phyloP scores from a whole-genome alignment of 768 basidiomycete species.

The Rossbeevera mucosa region DNA sequence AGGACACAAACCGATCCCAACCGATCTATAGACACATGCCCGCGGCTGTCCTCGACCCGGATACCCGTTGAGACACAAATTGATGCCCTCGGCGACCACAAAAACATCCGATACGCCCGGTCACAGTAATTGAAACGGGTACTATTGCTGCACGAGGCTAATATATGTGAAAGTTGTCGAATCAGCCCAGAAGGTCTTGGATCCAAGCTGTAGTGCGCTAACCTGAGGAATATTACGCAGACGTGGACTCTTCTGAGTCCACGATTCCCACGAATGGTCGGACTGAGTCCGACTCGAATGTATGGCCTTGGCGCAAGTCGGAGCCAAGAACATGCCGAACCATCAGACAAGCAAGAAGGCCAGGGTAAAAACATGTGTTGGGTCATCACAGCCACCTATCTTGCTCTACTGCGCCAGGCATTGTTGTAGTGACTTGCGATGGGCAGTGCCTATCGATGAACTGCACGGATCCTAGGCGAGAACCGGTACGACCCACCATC shows the following conservation, averaged over 20 bases:
- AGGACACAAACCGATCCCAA: background rate
- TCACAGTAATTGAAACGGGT: background rate
- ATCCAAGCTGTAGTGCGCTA: no score
- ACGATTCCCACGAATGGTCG: no score
- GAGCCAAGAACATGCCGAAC: background rate
- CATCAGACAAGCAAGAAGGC: background rate
- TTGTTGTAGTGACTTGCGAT: background rate
- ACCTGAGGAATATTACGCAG: no score
- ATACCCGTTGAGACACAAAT: background rate
- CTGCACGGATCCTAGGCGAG: background rate
- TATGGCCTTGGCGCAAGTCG: background rate
- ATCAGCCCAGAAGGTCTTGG: no score
- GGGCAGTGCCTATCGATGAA: background rate
- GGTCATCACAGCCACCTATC: background rate
- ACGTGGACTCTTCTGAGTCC: no score
- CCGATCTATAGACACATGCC: background rate
- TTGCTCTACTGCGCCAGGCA: background rate
- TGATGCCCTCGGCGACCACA: background rate
- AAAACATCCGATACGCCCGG: background rate
- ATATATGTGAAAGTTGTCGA: no score
- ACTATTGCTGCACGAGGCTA: no score
- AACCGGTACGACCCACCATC: constrained; percentile 5
- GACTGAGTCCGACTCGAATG: no score
- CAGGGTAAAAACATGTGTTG: background rate
- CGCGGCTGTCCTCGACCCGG: no score